These are phyloP conservation scores for Spinellus fusiger DNA, from an alignment of 192 early-diverging fungal species.

Conservation along the genomic window DNA sequence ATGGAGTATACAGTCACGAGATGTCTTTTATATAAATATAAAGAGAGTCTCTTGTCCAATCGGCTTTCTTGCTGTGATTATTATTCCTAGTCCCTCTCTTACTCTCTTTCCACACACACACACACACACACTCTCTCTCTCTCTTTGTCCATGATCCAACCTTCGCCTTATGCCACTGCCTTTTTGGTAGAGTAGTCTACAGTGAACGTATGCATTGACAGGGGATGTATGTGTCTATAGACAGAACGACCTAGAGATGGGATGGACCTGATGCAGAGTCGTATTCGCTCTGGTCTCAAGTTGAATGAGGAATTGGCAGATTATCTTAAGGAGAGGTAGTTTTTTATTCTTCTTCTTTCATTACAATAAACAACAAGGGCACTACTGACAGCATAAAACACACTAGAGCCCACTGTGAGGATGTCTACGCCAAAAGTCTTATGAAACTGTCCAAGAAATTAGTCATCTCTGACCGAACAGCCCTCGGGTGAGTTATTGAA, in stretches of 20 bases:
- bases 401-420: constrained; percentile 40
- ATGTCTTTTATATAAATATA: no score
- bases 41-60: no score
- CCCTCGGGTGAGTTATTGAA: constrained; percentile 26
- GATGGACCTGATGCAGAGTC: constrained; percentile 41
- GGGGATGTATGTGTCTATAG: constrained; percentile 9
- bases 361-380: no score
- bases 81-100: background rate
- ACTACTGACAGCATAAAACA: no score
- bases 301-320: constrained; percentile 48
- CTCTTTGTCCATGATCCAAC: background rate
- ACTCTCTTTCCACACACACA: background rate
- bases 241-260: constrained; percentile 42
- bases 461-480: constrained; percentile 35
- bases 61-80: background rate
- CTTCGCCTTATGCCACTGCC: background rate
- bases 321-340: constrained; percentile 51
- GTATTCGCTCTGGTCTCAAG: constrained; percentile 36
- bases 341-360: no score
- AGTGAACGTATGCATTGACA: background rate
- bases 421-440: constrained; percentile 42
- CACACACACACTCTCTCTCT: background rate
- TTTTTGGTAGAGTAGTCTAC: background rate
- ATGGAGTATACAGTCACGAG: no score
- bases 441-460: constrained; percentile 39